Evolutionary conservation across 331 rosid species (phyloP).

Genomic region (Cydonia oblonga): DNA sequence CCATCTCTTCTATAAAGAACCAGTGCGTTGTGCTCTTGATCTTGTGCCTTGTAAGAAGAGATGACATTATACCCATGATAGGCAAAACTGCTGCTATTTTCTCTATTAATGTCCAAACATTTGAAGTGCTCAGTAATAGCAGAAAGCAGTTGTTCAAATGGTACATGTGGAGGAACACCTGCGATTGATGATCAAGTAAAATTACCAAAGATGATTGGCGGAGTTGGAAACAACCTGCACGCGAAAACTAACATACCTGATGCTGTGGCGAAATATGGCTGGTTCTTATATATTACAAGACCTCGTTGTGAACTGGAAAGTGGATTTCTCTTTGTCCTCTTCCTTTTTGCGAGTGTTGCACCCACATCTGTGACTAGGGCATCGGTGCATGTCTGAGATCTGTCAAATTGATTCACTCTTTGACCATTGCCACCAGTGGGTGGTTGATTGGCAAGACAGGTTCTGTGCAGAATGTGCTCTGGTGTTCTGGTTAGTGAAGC

Average conservation of each 20-base stretch:
- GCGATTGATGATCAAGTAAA: slow-evolving; percentile 15
- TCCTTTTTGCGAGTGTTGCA: slow-evolving; percentile 40
- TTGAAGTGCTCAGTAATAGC: slow-evolving; percentile 44
- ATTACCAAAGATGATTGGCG: slow-evolving; percentile 8
- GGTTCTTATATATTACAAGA: slow-evolving; percentile 20
- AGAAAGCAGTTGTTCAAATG: slow-evolving; percentile 7
- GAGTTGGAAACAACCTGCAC: slow-evolving; percentile 2
- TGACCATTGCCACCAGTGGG: slow-evolving; percentile 10
- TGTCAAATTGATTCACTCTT: slow-evolving; percentile 20
- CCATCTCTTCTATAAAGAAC: slow-evolving; percentile 41
- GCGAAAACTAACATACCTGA: slow-evolving; percentile 35
- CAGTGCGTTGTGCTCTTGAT: slow-evolving; percentile 30
- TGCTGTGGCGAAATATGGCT: slow-evolving; percentile 18
- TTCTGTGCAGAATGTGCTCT: slow-evolving; percentile 13
- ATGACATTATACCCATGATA: slow-evolving; percentile 33
- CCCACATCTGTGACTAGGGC: slow-evolving; percentile 26
- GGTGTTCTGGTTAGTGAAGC: slow-evolving; percentile 26
- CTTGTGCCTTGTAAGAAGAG: slow-evolving; percentile 34
- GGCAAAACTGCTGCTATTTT: slow-evolving; percentile 28
- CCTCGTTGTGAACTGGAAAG: slow-evolving; percentile 17
- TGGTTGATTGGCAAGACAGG: slow-evolving; percentile 18
- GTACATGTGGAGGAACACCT: slow-evolving; percentile 27
- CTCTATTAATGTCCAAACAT: slow-evolving; percentile 43
- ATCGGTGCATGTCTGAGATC: slow-evolving; percentile 29
- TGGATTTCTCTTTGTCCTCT: slow-evolving; percentile 36